These are phyloP conservation scores for Gossypium rotundifolium DNA, from an alignment of 345 rosid species.

Conservation along the genomic window DNA sequence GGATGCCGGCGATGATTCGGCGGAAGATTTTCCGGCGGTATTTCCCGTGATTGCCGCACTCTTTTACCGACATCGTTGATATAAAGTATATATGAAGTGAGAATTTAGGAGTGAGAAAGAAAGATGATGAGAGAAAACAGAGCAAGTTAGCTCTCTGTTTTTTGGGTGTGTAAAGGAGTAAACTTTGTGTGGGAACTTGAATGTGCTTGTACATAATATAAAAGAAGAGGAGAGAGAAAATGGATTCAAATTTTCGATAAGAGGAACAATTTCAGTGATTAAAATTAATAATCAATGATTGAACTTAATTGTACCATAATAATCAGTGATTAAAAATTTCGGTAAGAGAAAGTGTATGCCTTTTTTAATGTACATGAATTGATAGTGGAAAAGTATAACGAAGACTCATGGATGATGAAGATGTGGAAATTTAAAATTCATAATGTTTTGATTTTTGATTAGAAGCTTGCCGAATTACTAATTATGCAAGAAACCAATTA, in stretches of 20 bases:
- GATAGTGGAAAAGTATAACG: not conserved
- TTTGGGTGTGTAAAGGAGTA: not conserved
- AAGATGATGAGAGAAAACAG: not conserved
- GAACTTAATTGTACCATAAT: not conserved
- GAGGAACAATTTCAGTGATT: too few relatives aligned
- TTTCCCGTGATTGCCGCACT: not conserved
- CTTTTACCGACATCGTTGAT: not conserved
- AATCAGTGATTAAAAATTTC: too few relatives aligned
- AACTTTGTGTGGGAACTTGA: not conserved
- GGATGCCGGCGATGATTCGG: not conserved
- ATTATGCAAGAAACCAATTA: not conserved
- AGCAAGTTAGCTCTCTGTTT: not conserved
- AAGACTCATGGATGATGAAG: not conserved
- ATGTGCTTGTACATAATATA: not conserved
- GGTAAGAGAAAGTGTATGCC: not conserved
- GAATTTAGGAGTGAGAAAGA: slow-evolving; percentile 24
- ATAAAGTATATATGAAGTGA: too few relatives aligned
- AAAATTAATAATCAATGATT: not conserved
- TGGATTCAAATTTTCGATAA: too few relatives aligned
- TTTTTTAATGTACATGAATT: not conserved
- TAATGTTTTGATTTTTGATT: not conserved
- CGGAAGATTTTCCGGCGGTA: not conserved
- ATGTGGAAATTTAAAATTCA: not conserved
- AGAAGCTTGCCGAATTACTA: not conserved
- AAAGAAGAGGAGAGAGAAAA: not conserved